Conservation (phyloP, 345 rosid species). For the Arabidopsis arenosa region DNA sequence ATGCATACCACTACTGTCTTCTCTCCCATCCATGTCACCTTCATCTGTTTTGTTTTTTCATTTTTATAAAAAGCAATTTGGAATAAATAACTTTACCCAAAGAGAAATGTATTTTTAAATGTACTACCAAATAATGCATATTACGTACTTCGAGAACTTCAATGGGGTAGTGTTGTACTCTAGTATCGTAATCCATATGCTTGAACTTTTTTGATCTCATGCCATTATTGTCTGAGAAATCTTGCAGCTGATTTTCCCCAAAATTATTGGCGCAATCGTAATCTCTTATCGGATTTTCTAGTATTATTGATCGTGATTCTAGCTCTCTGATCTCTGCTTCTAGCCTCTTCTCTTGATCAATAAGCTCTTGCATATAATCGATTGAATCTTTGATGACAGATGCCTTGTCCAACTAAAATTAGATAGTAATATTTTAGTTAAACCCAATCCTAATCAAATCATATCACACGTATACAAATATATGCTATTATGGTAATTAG, state of each 20-base stretch:
- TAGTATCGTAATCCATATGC: constrained; percentile 46
- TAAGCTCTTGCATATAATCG: constrained; percentile 78
- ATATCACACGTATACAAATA: not conserved
- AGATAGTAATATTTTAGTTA: not conserved
- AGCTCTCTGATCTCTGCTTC: constrained; percentile 71
- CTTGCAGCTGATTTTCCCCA: constrained; percentile 34
- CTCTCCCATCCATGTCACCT: constrained; percentile 77
- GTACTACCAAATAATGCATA: not conserved
- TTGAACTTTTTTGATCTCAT: constrained; percentile 72
- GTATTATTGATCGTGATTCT: constrained; percentile 44
- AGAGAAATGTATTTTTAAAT: not conserved
- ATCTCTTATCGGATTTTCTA: constrained; percentile 39
- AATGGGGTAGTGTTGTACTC: constrained; percentile 51
- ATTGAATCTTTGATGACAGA: constrained; percentile 92
- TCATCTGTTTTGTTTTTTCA: constrained; percentile 51
- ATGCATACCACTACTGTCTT: constrained; percentile 72
- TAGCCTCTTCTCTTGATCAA: constrained; percentile 72
- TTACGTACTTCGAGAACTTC: constrained; percentile 61
- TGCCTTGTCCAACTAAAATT: constrained; percentile 86
- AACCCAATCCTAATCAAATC: not conserved
- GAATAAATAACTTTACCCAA: not conserved
- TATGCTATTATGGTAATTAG: not conserved
- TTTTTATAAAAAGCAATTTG: not conserved
- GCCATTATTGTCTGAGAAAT: constrained; percentile 15
- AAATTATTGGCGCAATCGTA: constrained; percentile 49